phyloP scores from a whole-genome alignment of 176 grass and related monocot genomes.

The Neostapfia colusana region DNA sequence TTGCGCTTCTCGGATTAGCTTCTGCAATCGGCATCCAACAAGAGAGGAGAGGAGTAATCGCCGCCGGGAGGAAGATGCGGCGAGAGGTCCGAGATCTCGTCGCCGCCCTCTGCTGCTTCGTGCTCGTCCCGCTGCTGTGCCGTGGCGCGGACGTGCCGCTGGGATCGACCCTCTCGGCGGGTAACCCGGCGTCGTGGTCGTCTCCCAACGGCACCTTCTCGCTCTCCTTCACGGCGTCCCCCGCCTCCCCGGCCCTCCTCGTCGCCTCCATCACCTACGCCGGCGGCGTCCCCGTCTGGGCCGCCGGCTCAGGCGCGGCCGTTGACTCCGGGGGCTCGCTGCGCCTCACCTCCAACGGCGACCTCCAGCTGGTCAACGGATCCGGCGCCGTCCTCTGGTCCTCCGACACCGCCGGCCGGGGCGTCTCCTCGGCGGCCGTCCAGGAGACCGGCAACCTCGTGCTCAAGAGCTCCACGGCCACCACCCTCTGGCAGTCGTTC shows the following conservation, averaged over 20 bases:
- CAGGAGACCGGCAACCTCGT: conserved; percentile 59
- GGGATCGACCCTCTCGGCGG: conserved; percentile 60
- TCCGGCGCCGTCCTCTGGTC: conserved; percentile 72
- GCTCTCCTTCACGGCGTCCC: conserved; percentile 62
- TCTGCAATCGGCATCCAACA: neutral
- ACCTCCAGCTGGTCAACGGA: conserved; percentile 77
- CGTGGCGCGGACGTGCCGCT: conserved; percentile 52
- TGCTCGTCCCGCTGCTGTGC: conserved; percentile 39
- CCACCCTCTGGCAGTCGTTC: conserved; percentile 70
- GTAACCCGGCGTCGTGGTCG: conserved; percentile 49
- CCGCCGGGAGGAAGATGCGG: conserved; percentile 54
- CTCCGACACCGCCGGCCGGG: conserved; percentile 41
- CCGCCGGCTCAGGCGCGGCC: conserved; percentile 40
- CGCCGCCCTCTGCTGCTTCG: conserved; percentile 6
- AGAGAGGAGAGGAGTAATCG: neutral
- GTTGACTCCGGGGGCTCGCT: conserved; percentile 69
- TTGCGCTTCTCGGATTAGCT: neutral
- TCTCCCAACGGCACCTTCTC: conserved; percentile 56
- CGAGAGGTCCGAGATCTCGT: neutral
- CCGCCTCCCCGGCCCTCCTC: conserved; percentile 55
- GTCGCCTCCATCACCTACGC: conserved; percentile 68
- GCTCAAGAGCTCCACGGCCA: conserved; percentile 51
- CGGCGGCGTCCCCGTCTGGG: conserved; percentile 55
- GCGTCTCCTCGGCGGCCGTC: conserved; percentile 54
- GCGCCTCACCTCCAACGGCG: conserved; percentile 55